Percentiles rank a stretch among this genome's conserved stretches.
phyloP scores from a whole-genome alignment of 148 eudicot species.

The Persicaria tinctoria region DNA sequence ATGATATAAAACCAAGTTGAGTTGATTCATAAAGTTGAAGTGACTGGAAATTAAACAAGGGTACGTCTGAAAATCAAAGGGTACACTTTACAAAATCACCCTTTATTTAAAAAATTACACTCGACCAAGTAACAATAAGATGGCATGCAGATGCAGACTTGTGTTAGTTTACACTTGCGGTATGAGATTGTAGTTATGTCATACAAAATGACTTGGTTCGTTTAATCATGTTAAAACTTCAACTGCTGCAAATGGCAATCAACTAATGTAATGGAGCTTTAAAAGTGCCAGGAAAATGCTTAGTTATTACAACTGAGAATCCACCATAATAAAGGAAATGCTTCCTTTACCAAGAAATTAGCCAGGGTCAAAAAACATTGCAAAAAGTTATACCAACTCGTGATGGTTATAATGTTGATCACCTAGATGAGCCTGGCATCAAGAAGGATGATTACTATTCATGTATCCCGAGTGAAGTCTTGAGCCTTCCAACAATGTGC shows the following conservation, averaged over 20 bases:
- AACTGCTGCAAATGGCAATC: not conserved
- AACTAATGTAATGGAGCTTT: not conserved
- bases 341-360: not conserved
- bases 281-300: not conserved
- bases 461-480: slow-evolving; percentile 46
- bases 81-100: too few relatives aligned
- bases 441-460: not conserved
- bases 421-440: not conserved
- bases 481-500: slow-evolving; percentile 51
- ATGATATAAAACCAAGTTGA: too few relatives aligned
- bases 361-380: not conserved
- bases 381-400: not conserved
- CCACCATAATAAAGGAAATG: not conserved
- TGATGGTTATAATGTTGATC: not conserved
- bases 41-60: too few relatives aligned
- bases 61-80: too few relatives aligned
- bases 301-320: not conserved
- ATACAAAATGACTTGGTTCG: not conserved
- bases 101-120: too few relatives aligned
- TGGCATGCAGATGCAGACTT: not conserved
- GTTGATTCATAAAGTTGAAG: not conserved
- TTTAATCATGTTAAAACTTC: not conserved
- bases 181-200: not conserved
- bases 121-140: not conserved
- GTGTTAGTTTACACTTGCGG: not conserved